Conservation (phyloP, 768 basidiomycete species). For the Gymnopilus junonius region DNA sequence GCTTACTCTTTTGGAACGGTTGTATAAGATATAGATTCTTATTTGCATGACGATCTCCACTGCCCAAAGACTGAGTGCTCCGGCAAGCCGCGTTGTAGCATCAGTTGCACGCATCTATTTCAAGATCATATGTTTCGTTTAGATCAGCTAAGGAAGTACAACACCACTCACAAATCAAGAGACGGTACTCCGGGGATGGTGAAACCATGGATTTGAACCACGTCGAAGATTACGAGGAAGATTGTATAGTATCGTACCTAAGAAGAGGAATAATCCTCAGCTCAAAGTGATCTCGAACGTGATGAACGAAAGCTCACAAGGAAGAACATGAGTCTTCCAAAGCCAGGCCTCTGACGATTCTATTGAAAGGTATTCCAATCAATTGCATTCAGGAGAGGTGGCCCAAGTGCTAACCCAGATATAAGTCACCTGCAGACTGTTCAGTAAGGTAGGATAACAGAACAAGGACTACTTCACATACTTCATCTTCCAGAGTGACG, state of each 20-base stretch:
- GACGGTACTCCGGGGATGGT: constrained; percentile 40
- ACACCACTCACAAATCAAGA: constrained; percentile 35
- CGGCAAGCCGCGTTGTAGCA: constrained; percentile 44
- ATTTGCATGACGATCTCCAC: constrained; percentile 55
- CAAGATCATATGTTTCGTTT: not conserved
- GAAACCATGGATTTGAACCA: constrained; percentile 49
- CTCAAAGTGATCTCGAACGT: not conserved
- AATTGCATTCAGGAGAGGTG: not conserved
- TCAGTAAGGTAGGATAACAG: not conserved
- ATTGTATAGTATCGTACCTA: constrained; percentile 55
- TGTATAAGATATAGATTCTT: constrained; percentile 47
- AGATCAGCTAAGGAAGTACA: not conserved
- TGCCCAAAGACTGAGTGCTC: constrained; percentile 50
- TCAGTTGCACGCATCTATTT: constrained; percentile 49
- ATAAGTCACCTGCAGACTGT: constrained; percentile 31
- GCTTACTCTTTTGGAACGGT: constrained; percentile 43
- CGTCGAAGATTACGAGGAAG: constrained; percentile 45
- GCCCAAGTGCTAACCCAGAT: constrained; percentile 39
- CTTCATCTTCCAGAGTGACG: constrained; percentile 31
- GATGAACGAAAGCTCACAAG: constrained; percentile 33
- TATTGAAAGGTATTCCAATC: not conserved
- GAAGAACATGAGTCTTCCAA: constrained; percentile 45
- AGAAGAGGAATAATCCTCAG: not conserved
- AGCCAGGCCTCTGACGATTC: constrained; percentile 37
- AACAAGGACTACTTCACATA: not conserved